phyloP scores from a whole-genome alignment of 2,329 filamentous ascomycete genomes.

The Penicillium hordei region DNA sequence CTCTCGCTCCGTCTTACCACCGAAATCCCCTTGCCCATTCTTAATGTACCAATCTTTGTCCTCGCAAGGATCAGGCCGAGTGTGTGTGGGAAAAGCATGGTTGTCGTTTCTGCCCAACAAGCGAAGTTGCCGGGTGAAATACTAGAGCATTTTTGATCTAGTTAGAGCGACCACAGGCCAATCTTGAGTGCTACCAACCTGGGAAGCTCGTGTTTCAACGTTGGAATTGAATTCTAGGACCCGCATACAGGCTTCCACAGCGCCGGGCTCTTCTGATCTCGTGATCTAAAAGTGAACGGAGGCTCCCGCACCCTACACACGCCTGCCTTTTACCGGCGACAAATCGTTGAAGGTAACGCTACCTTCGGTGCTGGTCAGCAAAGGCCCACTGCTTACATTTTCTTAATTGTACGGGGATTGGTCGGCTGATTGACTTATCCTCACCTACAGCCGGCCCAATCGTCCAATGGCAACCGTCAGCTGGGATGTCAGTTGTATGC shows the following conservation, averaged over 20 bases:
- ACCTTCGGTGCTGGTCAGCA: conserved; percentile 28
- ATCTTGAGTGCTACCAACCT: conserved; percentile 11
- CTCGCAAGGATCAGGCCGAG: conserved; percentile 29
- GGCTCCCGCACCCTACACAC: conserved; percentile 33
- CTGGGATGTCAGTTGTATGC: conserved; percentile 29
- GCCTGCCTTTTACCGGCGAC: conserved; percentile 32
- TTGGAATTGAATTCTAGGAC: conserved; percentile 43
- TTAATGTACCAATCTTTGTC: conserved; percentile 27
- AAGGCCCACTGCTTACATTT: conserved; percentile 23
- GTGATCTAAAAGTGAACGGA: conserved; percentile 40
- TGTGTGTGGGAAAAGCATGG: conserved; percentile 14
- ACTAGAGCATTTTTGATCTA: conserved; percentile 1
- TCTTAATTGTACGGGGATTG: conserved; percentile 27
- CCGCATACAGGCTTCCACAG: conserved; percentile 39
- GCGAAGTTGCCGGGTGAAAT: conserved; percentile 15
- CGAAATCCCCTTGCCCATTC: conserved; percentile 19
- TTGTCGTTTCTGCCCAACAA: conserved; percentile 26
- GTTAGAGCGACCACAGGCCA: conserved; percentile 3
- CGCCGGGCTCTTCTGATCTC: conserved; percentile 40
- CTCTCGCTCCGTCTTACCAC: conserved; percentile 28
- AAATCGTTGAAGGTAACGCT: conserved; percentile 32
- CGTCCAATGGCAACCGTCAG: conserved; percentile 28
- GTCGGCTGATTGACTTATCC: conserved; percentile 20
- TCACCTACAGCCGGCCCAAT: conserved; percentile 24
- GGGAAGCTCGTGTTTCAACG: conserved; percentile 28